These are phyloP conservation scores for Penicillium cosmopolitanum DNA, from an alignment of 495 filamentous ascomycete genomes.

Conservation along the genomic window DNA sequence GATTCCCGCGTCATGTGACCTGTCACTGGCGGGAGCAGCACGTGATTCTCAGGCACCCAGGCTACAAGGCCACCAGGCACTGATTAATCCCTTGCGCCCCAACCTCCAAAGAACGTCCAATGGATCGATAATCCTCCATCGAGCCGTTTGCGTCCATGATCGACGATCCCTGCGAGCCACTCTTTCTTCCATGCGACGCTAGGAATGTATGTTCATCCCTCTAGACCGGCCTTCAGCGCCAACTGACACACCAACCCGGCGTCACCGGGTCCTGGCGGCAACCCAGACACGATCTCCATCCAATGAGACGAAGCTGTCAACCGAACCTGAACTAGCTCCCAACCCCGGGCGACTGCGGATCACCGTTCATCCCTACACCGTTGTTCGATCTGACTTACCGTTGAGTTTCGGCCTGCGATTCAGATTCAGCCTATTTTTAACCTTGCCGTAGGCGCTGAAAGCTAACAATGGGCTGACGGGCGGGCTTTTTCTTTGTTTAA, in stretches of 20 bases:
- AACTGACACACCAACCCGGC: constrained; percentile 19
- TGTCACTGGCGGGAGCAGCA: background rate
- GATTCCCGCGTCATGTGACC: constrained; percentile 19
- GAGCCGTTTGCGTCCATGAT: constrained; percentile 20
- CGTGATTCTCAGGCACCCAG: background rate
- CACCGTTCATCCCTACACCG: constrained; percentile 3
- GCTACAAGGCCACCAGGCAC: background rate
- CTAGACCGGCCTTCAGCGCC: constrained; percentile 10
- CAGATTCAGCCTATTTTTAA: constrained; percentile 4
- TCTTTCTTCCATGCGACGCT: constrained; percentile 21
- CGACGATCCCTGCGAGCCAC: background rate
- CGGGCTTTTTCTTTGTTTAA: background rate
- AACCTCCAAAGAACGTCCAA: background rate
- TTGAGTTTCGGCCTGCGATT: constrained; percentile 4
- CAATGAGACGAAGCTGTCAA: constrained; percentile 16
- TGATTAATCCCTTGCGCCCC: background rate
- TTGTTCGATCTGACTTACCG: background rate
- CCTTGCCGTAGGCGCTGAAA: background rate
- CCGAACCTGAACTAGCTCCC: constrained; percentile 1
- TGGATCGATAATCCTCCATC: background rate
- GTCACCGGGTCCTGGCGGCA: constrained; percentile 28
- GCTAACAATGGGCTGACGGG: background rate
- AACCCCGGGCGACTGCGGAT: constrained; percentile 25
- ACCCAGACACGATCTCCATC: constrained; percentile 17
- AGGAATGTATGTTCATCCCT: constrained; percentile 14